A percentile compares a stretch with the other conserved stretches of the same genome.
These are phyloP conservation scores for Juncus inflexus DNA, from an alignment of 176 grass and related monocot genomes.

Conservation along the genomic window DNA sequence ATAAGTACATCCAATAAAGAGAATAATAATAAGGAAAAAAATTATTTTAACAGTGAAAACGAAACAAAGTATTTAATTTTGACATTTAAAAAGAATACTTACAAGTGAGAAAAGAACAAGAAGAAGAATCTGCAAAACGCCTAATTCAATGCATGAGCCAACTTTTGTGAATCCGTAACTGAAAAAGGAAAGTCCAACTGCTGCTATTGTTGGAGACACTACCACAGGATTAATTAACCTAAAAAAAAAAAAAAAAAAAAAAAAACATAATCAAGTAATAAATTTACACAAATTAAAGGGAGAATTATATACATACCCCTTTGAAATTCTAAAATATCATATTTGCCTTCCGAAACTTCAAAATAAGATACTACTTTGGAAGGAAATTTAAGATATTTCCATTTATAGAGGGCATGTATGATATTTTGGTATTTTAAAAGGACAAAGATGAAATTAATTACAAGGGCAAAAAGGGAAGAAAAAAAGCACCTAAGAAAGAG, in stretches of 20 bases:
- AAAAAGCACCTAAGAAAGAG: slow-evolving; percentile 52
- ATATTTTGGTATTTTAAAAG: too few species aligned
- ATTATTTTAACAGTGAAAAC: too few species aligned
- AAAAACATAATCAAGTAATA: slow-evolving; percentile 11
- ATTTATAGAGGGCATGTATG: too few species aligned
- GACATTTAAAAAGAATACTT: slow-evolving; percentile 43
- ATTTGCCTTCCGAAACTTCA: too few species aligned
- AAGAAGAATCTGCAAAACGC: slow-evolving; percentile 69
- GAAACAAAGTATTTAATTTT: too few species aligned
- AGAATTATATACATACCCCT: too few species aligned
- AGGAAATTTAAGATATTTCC: too few species aligned
- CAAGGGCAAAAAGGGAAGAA: not conserved
- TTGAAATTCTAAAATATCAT: too few species aligned
- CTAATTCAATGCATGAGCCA: slow-evolving; percentile 89
- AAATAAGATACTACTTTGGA: too few species aligned
- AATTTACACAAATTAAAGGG: slow-evolving; percentile 41
- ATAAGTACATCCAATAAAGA: not conserved
- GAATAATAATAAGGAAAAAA: not conserved
- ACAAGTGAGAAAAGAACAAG: slow-evolving; percentile 90
- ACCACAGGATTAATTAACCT: slow-evolving; percentile 98
- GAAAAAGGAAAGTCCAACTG: slow-evolving; percentile 95
- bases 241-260: slow-evolving; percentile 38
- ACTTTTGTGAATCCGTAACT: slow-evolving; percentile 89
- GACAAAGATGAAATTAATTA: too few species aligned
- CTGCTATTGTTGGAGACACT: slow-evolving; percentile 83